Conservation (phyloP, 179 eudicot genomes). For the Patellifolia procumbens region DNA sequence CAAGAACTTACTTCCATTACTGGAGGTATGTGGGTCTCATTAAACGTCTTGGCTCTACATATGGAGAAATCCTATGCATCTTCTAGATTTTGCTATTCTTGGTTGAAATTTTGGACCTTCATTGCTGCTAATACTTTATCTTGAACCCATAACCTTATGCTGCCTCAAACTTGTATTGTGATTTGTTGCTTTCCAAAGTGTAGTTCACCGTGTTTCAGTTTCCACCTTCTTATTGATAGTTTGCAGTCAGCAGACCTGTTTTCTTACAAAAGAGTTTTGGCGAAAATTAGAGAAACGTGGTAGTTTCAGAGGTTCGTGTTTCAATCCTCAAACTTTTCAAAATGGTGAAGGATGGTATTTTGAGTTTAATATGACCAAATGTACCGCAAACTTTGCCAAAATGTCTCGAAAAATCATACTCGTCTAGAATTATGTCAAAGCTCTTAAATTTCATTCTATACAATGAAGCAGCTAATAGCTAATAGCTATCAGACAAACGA, state of each 20-base stretch:
- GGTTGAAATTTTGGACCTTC: neutral
- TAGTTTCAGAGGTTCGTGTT: neutral
- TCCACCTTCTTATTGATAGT: conserved; percentile 1
- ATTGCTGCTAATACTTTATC: neutral
- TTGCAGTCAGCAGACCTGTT: neutral
- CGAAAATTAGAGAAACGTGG: neutral
- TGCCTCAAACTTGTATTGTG: neutral
- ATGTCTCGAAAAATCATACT: neutral
- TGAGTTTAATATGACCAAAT: neutral
- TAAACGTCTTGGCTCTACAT: neutral
- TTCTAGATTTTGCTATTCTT: neutral
- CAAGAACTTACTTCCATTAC: neutral
- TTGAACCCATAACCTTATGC: neutral
- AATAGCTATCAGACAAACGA: neutral
- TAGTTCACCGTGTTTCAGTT: neutral
- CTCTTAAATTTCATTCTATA: neutral
- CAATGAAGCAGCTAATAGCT: neutral
- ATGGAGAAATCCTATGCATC: neutral
- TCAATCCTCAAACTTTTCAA: neutral
- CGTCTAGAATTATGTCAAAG: neutral
- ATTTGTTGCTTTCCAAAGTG: neutral
- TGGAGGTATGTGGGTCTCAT: neutral
- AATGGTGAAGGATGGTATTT: neutral
- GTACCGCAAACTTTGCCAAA: neutral
- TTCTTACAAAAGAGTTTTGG: neutral